Percentiles rank a stretch among this genome's conserved stretches.
phyloP scores from a whole-genome alignment of 2,329 filamentous ascomycete species.

The Fusarium burgessii region DNA sequence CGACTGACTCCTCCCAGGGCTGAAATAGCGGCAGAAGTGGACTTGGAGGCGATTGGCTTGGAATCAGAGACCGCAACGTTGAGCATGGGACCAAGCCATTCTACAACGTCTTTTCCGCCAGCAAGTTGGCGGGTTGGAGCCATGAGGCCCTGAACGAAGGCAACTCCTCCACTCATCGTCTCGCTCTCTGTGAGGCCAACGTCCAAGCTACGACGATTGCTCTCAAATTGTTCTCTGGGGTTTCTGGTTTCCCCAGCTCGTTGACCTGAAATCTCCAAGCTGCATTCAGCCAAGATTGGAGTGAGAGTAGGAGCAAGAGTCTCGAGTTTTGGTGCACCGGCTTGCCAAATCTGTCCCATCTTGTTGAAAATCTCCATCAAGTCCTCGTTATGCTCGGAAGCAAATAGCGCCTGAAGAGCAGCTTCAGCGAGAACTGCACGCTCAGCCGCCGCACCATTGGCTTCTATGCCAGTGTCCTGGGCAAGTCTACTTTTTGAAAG shows the following conservation, averaged over 20 bases:
- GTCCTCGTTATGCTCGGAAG: conserved; percentile 10
- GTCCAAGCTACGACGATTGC: not conserved
- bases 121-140: conserved; percentile 18
- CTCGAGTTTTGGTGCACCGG: conserved; percentile 10
- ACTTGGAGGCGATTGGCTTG: not conserved
- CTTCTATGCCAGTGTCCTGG: not conserved
- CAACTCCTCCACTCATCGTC: not conserved
- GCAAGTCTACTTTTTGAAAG: not conserved
- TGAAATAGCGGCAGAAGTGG: not conserved
- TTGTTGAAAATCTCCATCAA: conserved; percentile 16
- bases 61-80: not conserved
- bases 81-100: conserved; percentile 20
- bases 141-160: conserved; percentile 15
- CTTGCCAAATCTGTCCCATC: conserved; percentile 24
- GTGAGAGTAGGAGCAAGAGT: conserved; percentile 7
- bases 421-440: conserved; percentile 42
- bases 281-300: conserved; percentile 13
- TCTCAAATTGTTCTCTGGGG: not conserved
- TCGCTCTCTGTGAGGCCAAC: not conserved
- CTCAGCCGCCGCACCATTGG: conserved; percentile 18
- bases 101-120: conserved; percentile 20
- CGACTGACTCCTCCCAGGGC: not conserved
- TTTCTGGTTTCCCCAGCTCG: not conserved
- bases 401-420: conserved; percentile 35
- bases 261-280: conserved; percentile 3